These are phyloP conservation scores for Sporisorium scitamineum DNA, from an alignment of 1,284 basidiomycete species.

Conservation along the genomic window DNA sequence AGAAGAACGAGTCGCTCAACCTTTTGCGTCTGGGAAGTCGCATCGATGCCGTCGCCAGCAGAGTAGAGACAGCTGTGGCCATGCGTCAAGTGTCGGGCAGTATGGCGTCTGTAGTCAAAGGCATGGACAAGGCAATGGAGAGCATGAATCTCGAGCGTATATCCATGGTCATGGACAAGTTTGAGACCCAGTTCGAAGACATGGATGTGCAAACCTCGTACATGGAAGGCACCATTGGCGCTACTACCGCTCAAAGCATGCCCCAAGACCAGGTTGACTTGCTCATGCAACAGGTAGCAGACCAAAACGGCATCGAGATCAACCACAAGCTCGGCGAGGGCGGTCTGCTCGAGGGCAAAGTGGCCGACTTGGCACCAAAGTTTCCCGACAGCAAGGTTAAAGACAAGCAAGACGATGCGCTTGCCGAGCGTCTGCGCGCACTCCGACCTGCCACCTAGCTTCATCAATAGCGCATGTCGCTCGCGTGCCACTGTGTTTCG, in stretches of 20 bases:
- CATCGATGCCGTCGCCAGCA: slow-evolving; percentile 94
- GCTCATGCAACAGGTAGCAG: slow-evolving; percentile 92
- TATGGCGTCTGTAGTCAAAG: slow-evolving; percentile 95
- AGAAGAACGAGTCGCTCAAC: slow-evolving; percentile 95
- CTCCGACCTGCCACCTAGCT: slow-evolving; percentile 61
- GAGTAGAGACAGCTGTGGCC: slow-evolving; percentile 99
- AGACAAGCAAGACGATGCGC: slow-evolving; percentile 74
- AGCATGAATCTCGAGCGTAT: slow-evolving; percentile 98
- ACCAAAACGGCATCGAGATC: slow-evolving; percentile 95
- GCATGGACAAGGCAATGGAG: slow-evolving; percentile 99
- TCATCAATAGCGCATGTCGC: neutral
- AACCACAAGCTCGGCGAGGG: slow-evolving; percentile 86
- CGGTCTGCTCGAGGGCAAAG: slow-evolving; percentile 75
- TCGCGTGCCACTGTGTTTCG: neutral
- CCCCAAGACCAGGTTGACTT: slow-evolving; percentile 97
- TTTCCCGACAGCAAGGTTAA: slow-evolving; percentile 36
- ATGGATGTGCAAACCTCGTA: slow-evolving; percentile 97
- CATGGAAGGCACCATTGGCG: slow-evolving; percentile 96
- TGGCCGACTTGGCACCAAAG: slow-evolving; percentile 61
- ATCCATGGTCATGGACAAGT: slow-evolving; percentile 98
- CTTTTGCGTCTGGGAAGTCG: slow-evolving; percentile 70
- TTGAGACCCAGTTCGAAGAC: slow-evolving; percentile 95
- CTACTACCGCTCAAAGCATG: slow-evolving; percentile 89
- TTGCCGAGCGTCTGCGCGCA: slow-evolving; percentile 76
- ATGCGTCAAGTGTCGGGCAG: slow-evolving; percentile 88